phyloP scores from a whole-genome alignment of 345 rosid genomes.

The Mercurialis annua region DNA sequence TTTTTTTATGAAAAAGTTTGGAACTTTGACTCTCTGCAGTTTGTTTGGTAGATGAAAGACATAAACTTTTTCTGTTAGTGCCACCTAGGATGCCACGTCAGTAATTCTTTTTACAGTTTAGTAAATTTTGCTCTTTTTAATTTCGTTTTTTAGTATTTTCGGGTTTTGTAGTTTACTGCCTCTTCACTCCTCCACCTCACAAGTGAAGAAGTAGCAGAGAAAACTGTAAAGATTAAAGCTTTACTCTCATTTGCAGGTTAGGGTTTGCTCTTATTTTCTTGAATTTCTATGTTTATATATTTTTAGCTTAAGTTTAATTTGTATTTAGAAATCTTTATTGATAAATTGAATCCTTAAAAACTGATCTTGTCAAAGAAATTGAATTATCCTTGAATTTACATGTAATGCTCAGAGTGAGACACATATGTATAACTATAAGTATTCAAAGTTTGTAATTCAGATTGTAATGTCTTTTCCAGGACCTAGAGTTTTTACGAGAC shows the following conservation, averaged over 20 bases:
- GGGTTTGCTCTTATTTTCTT: not conserved
- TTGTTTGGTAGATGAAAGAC: not conserved
- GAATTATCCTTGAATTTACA: not conserved
- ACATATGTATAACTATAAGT: not conserved
- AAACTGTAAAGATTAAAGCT: conserved; percentile 2
- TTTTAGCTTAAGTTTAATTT: not conserved
- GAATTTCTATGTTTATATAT: not conserved
- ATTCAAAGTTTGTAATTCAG: not conserved
- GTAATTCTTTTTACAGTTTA: not conserved
- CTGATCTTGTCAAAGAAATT: not conserved
- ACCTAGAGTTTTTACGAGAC: not conserved
- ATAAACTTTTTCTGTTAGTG: not conserved
- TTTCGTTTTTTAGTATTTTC: not conserved
- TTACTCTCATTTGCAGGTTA: conserved; percentile 1
- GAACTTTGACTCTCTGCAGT: not conserved
- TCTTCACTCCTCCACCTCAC: conserved; percentile 5
- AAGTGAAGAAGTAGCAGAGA: not conserved
- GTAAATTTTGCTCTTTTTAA: not conserved
- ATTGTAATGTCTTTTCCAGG: not conserved
- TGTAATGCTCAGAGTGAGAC: not conserved
- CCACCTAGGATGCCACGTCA: conserved; percentile 2
- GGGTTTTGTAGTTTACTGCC: not conserved
- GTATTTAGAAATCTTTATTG: not conserved
- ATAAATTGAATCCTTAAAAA: conserved; percentile 2
- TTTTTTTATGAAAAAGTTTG: not conserved